A percentile compares a stretch with the other conserved stretches of the same genome.
phyloP scores from a whole-genome alignment of 139 green algal genomes.

The Micromonas pusilla region DNA sequence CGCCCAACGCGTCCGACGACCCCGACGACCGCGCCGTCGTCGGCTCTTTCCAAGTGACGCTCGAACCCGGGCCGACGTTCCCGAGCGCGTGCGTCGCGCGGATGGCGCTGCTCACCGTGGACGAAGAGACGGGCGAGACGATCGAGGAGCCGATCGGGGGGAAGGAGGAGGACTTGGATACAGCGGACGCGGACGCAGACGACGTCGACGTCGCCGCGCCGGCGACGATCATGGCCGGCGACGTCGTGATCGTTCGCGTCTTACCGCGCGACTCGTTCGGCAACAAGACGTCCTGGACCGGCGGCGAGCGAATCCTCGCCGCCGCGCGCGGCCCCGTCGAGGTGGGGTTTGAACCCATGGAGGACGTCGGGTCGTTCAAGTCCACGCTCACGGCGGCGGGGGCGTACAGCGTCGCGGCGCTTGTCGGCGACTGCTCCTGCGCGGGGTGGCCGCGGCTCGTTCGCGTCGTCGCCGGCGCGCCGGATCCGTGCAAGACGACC shows the following conservation, averaged over 20 bases:
- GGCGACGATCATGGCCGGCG: constrained; percentile 13
- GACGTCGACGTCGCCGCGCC: constrained; percentile 5
- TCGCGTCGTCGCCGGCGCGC: constrained; percentile 18
- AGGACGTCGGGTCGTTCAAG: background rate
- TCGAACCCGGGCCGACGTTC: background rate
- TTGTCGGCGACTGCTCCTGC: constrained; percentile 13
- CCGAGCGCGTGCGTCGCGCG: background rate
- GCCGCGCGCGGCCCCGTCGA: background rate
- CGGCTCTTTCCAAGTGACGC: background rate
- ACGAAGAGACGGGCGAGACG: background rate
- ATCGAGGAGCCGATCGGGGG: background rate
- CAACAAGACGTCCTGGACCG: constrained; percentile 11
- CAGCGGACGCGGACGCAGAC: background rate
- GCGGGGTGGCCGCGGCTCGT: constrained; percentile 16
- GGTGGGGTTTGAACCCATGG: background rate
- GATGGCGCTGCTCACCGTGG: background rate
- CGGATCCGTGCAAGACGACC: background rate
- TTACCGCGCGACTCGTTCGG: constrained; percentile 11
- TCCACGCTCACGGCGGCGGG: background rate
- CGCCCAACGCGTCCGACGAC: background rate
- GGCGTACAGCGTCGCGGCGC: background rate
- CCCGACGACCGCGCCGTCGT: background rate
- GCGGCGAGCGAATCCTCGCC: constrained; percentile 13
- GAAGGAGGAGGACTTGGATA: background rate
- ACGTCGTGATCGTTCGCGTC: background rate